Percentiles rank a stretch among this genome's conserved stretches.
Conservation (phyloP, 2,329 filamentous ascomycete species). For the Celoporthe dispersa region DNA sequence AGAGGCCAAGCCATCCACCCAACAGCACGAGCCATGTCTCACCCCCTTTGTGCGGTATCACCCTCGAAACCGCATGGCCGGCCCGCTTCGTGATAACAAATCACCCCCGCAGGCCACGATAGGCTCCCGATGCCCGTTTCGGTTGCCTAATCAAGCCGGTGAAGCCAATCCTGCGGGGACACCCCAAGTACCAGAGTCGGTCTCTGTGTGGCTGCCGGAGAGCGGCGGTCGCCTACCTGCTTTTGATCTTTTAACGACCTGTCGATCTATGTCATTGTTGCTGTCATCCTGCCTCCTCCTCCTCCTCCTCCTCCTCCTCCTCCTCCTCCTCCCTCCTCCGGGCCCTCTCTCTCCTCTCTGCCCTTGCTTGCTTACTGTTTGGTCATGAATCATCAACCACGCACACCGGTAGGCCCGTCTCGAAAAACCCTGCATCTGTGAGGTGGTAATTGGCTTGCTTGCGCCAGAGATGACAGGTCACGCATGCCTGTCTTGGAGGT, state of each 20-base stretch:
- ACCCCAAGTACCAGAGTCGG: neutral
- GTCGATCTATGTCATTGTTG: neutral
- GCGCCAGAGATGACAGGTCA: neutral
- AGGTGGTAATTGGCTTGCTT: neutral
- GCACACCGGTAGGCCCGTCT: neutral
- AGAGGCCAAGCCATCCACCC: neutral
- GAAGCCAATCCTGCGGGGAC: neutral
- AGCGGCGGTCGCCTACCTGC: constrained; percentile 9
- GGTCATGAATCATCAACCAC: neutral
- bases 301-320: too few relatives aligned
- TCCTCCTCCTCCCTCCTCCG: too few relatives aligned
- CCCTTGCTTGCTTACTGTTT: neutral
- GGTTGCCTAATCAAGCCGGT: neutral
- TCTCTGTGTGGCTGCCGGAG: constrained; percentile 4
- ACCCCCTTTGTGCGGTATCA: neutral
- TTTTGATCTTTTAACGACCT: neutral
- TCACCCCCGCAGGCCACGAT: constrained; percentile 8
- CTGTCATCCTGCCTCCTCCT: neutral
- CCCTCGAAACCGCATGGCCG: constrained; percentile 5
- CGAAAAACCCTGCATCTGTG: neutral
- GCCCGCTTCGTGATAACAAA: neutral
- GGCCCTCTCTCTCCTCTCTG: neutral
- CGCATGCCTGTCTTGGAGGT: neutral
- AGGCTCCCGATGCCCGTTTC: neutral
- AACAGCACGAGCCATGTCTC: neutral